Evolutionary conservation across 2,329 filamentous ascomycete genomes (phyloP), one percentile per base, ranked within the genome.

Genomic region (Cryoendolithus antarcticus): DNA sequence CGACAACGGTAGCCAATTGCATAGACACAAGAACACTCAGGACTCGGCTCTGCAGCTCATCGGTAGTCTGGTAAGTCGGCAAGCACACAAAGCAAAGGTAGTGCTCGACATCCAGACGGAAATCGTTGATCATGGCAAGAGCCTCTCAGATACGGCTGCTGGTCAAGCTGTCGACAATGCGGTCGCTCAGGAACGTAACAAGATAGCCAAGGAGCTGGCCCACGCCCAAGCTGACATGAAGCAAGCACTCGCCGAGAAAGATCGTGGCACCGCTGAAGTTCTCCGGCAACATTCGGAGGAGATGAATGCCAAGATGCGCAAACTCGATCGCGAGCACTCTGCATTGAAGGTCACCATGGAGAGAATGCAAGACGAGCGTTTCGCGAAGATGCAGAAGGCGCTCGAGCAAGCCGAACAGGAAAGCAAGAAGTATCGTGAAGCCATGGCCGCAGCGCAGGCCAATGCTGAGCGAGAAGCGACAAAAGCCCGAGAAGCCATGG

Each of bases 21-120:
- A 33, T 3, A 41, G 50, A 4, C 40, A 38, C 37, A 30, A 43
- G 21, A 12, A 42, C 31, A 44, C 39, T 6, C 27, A 35, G 11
- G 36, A 39, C 6, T 52, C 44, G 5, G 50, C 48, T 8, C 34
- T 53, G 24, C 13, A 38, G 4, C 41, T 52, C 15, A 35, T 54
- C 5, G 21, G 30, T 1, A 12, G 28, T 4, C 12, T 53, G 4
- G 34, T 47, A 3, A 32, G 31, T 4, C 40, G 43, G 28, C 28
- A 19, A 3, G 30, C 28, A 3, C 9, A 13, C 13, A 8, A 28
- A 5, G n/a, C 21, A 3, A 30, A 13, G 3, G 33, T 50, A 3
- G 43, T 44, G 4, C 41, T 54, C 1, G 32, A 48, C 9, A 49
- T 52, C 32, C 50, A 53, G 35, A 30, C 38, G 4, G 44, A 54